Conservation (phyloP, 768 basidiomycete species). For the Kwoniella shandongensis region DNA sequence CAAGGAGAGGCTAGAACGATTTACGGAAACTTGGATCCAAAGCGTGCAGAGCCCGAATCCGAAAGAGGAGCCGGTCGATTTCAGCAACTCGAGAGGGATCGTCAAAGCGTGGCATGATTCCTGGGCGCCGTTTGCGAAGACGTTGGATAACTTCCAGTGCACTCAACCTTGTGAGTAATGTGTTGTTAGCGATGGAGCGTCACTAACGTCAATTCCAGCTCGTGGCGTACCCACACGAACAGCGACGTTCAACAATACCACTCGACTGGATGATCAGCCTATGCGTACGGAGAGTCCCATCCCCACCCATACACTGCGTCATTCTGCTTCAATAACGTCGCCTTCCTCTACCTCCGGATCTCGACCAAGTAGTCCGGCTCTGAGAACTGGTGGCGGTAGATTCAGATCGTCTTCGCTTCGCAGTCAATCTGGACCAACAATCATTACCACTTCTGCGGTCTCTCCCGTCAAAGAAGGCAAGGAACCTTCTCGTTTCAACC, state of each 20-base stretch:
- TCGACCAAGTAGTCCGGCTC: conserved; percentile 8
- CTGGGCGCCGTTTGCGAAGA: conserved; percentile 43
- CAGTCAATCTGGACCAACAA: conserved; percentile 3
- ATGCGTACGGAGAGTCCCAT: conserved; percentile 11
- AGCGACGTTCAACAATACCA: conserved; percentile 28
- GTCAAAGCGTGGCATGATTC: conserved; percentile 37
- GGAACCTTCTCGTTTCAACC: conserved; percentile 9
- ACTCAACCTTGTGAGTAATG: conserved; percentile 31
- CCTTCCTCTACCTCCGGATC: not conserved
- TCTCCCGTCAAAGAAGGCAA: conserved; percentile 12
- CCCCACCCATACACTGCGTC: conserved; percentile 14
- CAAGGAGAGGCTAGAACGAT: conserved; percentile 24
- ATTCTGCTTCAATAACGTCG: conserved; percentile 25
- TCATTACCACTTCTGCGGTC: not conserved
- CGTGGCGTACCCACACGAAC: conserved; percentile 24
- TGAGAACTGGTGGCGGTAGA: not conserved
- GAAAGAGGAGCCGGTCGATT: conserved; percentile 7
- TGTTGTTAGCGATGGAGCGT: not conserved
- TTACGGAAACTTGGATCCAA: conserved; percentile 32
- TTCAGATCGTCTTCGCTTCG: conserved; percentile 13
- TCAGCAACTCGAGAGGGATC: conserved; percentile 20
- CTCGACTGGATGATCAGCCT: conserved; percentile 12
- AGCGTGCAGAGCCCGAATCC: conserved; percentile 6
- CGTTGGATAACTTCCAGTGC: conserved; percentile 42
- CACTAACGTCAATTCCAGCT: conserved; percentile 12